Base-by-base conservation (phyloP, 208 protist genomes). In the Crithidia mellificae region DNA sequence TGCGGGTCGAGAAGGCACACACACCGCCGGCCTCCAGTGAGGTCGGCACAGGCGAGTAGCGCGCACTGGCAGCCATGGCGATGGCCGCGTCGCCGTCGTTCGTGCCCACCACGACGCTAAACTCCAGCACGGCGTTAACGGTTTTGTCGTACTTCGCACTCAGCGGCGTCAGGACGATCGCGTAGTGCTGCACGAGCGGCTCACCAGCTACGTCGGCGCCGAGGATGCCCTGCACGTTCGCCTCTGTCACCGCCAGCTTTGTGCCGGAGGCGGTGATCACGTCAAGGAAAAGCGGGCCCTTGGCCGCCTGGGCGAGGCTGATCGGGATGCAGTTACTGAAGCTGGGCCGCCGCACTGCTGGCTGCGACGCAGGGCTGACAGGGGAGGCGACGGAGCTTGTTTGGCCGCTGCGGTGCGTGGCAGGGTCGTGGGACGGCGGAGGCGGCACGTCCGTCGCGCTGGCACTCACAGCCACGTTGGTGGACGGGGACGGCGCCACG, bases 41-140 rank as follows among this genome's bases (percentile, higher is more conserved):
- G 2, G 63, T 69, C 15, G 70, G n/a, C 62, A 75, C 52, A n/a
- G 62, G 20, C 0, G 53, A 20, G 29, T 41, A 69, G 12, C 30
- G 36, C 12, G 54, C 62, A 34, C 62, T 64, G 43, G 62, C 54
- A 22, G 70, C 20, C 22, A 75, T 22, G 2, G 62, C 22, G 36
- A 64, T 41, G 15, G 52, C 70, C 2, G 53, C 36, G 51, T 59
- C 70, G 25, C 52, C 27, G 43, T 75, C 62, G 6, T 27, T 65
- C 24, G 70, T 52, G 7, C 61, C 70, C 5, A 68, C 47, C n/a
- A 75, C 62, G n/a, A 75, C 62, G 47, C 70, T 75, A 32, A 85
- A 63, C 65, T 85, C 76, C 24, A 85, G 53, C 19, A 83, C 68
- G 19, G 57, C 80, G 65, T 83, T 63, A 32, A 82, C 55, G 15